A percentile compares a stretch with the other conserved stretches of the same genome.
phyloP scores from a whole-genome alignment of 768 basidiomycete genomes.

The Mycena maculata region DNA sequence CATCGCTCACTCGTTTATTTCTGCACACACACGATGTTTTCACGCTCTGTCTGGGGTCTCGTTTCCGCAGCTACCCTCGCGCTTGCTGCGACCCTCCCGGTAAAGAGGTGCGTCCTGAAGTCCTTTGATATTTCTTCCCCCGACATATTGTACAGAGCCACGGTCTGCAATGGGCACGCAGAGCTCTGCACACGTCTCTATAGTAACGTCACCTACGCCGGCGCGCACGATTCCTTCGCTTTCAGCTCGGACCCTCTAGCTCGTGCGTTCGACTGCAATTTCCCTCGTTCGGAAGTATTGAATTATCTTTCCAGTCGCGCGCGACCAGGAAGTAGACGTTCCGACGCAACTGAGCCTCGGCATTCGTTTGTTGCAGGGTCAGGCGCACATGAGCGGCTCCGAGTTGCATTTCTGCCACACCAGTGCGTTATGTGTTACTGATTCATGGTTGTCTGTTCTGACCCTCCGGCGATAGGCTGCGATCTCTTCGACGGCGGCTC shows the following conservation, averaged over 20 bases:
- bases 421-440: constrained; percentile 43
- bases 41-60: too few relatives aligned
- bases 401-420: constrained; percentile 76
- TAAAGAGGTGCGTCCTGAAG: too few relatives aligned
- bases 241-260: constrained; percentile 28
- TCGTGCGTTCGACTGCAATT: constrained; percentile 19
- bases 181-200: neutral
- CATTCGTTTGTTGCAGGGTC: constrained; percentile 51
- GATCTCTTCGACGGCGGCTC: constrained; percentile 67
- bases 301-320: too few relatives aligned
- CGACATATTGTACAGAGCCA: neutral
- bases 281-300: too few relatives aligned
- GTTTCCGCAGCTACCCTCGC: too few relatives aligned
- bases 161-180: neutral
- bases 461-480: constrained; percentile 42
- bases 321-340: constrained; percentile 51
- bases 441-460: neutral
- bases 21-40: too few relatives aligned
- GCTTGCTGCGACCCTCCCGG: too few relatives aligned
- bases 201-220: constrained; percentile 4
- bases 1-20: too few relatives aligned
- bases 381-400: constrained; percentile 49
- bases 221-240: constrained; percentile 14
- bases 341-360: constrained; percentile 47
- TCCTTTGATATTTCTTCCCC: too few relatives aligned